phyloP scores from a whole-genome alignment of 2,329 filamentous ascomycete species.

The Nannizziopsis arthrosporioides region DNA sequence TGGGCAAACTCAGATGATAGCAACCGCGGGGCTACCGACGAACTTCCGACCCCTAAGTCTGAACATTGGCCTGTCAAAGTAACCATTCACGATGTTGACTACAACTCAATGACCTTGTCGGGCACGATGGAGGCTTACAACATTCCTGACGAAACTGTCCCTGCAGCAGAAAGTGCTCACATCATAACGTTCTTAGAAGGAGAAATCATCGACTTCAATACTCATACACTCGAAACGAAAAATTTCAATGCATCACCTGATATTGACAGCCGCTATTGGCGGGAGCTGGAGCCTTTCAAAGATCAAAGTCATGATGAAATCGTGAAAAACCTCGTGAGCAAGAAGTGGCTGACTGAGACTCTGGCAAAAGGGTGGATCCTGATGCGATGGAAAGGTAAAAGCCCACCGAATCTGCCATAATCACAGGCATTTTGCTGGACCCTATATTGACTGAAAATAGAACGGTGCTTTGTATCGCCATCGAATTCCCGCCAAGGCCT shows the following conservation, averaged over 20 bases:
- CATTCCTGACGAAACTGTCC: conserved; percentile 44
- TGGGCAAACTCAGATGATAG: conserved; percentile 21
- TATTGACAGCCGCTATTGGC: conserved; percentile 40
- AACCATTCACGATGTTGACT: conserved; percentile 52
- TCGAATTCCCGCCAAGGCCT: conserved; percentile 37
- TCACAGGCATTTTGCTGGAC: not conserved
- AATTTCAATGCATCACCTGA: conserved; percentile 37
- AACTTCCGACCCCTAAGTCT: conserved; percentile 27
- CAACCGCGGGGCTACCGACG: conserved; percentile 11
- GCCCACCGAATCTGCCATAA: not conserved
- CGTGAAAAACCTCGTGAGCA: conserved; percentile 34
- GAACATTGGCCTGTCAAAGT: conserved; percentile 59
- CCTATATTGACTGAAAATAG: conserved; percentile 17
- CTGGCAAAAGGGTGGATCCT: conserved; percentile 37
- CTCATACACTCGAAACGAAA: conserved; percentile 38
- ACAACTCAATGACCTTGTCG: conserved; percentile 48
- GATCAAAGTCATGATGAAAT: conserved; percentile 35
- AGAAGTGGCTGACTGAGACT: conserved; percentile 34
- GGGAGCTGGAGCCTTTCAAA: conserved; percentile 38
- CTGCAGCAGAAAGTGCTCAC: conserved; percentile 30
- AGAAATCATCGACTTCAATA: conserved; percentile 55
- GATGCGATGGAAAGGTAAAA: conserved; percentile 42
- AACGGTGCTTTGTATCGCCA: conserved; percentile 40
- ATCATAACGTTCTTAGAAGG: conserved; percentile 52
- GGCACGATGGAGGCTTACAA: conserved; percentile 62